Base-by-base conservation (phyloP, 1,284 basidiomycete species). In the Cerioporus squamosus region DNA sequence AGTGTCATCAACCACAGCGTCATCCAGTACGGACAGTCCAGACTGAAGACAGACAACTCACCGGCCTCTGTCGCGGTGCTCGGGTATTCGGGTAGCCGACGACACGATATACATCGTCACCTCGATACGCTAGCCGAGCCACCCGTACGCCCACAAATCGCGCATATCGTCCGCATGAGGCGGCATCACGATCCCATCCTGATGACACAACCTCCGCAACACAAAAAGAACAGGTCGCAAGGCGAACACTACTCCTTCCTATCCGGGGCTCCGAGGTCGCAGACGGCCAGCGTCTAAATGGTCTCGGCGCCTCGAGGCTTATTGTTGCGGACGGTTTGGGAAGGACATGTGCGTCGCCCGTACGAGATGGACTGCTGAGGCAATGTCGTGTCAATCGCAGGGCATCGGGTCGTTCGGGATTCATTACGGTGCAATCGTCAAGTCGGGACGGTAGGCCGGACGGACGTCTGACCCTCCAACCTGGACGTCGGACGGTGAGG, bases 201-300 rank as follows among this genome's bases (percentile, higher is more conserved):
- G 40, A 42, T 42, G 40, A 42, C 40, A 22, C 6, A 22, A 18
- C 40, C 57, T 59, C 57, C 61, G 54, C 53, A 53, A 50, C 40
- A 62, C 61, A 57, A 62, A 62, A 62, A 55, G 46, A 38, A 38
- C 12, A 36, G 53, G 33, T 47, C 36, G 26, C 36, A 29, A 18
- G 53, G 44, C 51, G 56, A 57, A 56, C 44, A 54, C 51, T 62
- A 53, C 47, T 39, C 33, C 45, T 57, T 52, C 61, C 57, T 47
- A 49, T 57, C 44, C 18, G 23, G 57, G 60, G 23, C 14, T n/a
- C 18, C 49, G 52, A 15, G 38, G 36, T 33, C 29, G 8, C n/a
- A 22, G 22, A 45, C 26, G 18, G n/a, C 29, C 14, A 29, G 46
- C 51, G 45, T 23, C 46, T 47, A 44, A 10, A 17, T 6, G 17